phyloP scores from a whole-genome alignment of 495 filamentous ascomycete species.

The Daldinia decipiens region DNA sequence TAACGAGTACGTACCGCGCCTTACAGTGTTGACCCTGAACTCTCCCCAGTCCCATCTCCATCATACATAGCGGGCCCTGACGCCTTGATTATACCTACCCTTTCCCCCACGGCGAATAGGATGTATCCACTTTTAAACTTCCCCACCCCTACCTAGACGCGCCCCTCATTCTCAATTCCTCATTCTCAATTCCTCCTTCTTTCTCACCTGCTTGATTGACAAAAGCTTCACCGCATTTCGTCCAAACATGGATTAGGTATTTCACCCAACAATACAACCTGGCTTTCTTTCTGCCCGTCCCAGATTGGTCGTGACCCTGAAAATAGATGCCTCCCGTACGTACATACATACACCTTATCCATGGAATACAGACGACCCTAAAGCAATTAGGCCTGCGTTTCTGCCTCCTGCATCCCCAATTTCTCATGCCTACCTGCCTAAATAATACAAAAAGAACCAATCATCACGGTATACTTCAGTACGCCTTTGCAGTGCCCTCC shows the following conservation, averaged over 20 bases:
- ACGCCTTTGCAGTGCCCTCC: not conserved
- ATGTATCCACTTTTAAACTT: constrained; percentile 7
- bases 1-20: not conserved
- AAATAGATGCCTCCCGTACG: constrained; percentile 9
- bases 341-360: constrained; percentile 10
- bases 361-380: constrained; percentile 7
- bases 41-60: no score
- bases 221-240: constrained; percentile 42
- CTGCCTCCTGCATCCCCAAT: constrained; percentile 20
- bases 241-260: constrained; percentile 27
- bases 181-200: constrained; percentile 25
- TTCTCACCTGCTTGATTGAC: constrained; percentile 12
- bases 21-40: not conserved
- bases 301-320: constrained; percentile 21
- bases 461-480: constrained; percentile 4
- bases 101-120: constrained; percentile 14
- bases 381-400: constrained; percentile 13
- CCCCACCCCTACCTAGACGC: constrained; percentile 12
- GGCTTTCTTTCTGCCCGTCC: constrained; percentile 7
- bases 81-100: not conserved
- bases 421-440: constrained; percentile 33
- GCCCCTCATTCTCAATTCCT: constrained; percentile 31
- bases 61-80: not conserved
- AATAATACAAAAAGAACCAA: constrained; percentile 27
- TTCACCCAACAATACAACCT: constrained; percentile 20